These are phyloP conservation scores for Hymenoscyphus scutula DNA, from an alignment of 2,329 filamentous ascomycete genomes.

Conservation along the genomic window DNA sequence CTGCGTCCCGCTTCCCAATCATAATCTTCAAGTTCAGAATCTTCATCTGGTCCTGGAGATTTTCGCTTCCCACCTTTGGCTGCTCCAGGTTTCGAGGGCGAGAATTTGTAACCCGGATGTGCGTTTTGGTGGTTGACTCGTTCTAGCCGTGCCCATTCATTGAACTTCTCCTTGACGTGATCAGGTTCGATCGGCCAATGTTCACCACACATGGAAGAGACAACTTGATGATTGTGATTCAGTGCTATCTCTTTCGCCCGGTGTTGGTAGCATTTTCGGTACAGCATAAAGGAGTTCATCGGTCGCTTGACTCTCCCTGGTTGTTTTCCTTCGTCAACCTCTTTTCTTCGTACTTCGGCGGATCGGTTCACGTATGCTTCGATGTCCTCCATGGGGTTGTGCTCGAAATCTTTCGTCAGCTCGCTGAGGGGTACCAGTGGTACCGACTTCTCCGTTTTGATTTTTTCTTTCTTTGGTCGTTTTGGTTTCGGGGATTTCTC, in stretches of 20 bases:
- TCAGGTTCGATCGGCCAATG: conserved; percentile 82
- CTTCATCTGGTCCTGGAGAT: conserved; percentile 39
- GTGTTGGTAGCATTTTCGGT: conserved; percentile 88
- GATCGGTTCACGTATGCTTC: conserved; percentile 74
- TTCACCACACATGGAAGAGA: conserved; percentile 81
- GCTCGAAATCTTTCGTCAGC: conserved; percentile 60
- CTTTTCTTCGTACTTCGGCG: conserved; percentile 60
- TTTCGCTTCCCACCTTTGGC: conserved; percentile 50
- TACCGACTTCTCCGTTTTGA: conserved; percentile 45
- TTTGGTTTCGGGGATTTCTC: conserved; percentile 37
- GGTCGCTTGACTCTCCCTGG: conserved; percentile 80
- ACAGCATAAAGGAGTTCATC: conserved; percentile 98
- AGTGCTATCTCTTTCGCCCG: conserved; percentile 77
- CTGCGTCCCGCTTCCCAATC: conserved; percentile 40
- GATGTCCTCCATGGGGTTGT: conserved; percentile 73
- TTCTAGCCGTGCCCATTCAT: conserved; percentile 75
- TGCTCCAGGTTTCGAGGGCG: conserved; percentile 65
- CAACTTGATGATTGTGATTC: conserved; percentile 90
- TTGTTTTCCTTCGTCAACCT: conserved; percentile 66
- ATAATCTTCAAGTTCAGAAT: conserved; percentile 47
- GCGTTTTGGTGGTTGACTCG: conserved; percentile 80
- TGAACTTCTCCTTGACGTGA: conserved; percentile 72
- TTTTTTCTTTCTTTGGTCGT: conserved; percentile 38
- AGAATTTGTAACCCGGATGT: conserved; percentile 92
- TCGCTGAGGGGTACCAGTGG: conserved; percentile 68